Evolutionary conservation across 345 rosid species (phyloP).

Genomic region (Arabidopsis thaliana): TAIR10.1 NC_003071.7:14097001-14097500

Average conservation of each 20-base stretch:
- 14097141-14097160: slow-evolving; percentile 43
- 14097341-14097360: slow-evolving; percentile 35
- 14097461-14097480: slow-evolving; percentile 33
- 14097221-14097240: slow-evolving; percentile 33
- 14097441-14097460: slow-evolving; percentile 45
- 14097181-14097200: slow-evolving; percentile 34
- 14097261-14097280: slow-evolving; percentile 9
- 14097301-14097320: slow-evolving; percentile 17
- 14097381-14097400: slow-evolving; percentile 38
- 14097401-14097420: background rate
- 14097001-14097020: slow-evolving; percentile 29
- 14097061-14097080: slow-evolving; percentile 27
- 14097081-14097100: background rate
- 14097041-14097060: background rate
- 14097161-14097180: slow-evolving; percentile 4
- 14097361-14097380: slow-evolving; percentile 44
- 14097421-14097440: slow-evolving; percentile 1
- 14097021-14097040: slow-evolving; percentile 7
- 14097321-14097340: slow-evolving; percentile 25
- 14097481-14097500: background rate
- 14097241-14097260: slow-evolving; percentile 50
- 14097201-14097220: slow-evolving; percentile 32
- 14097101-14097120: slow-evolving; percentile 13
- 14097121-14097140: slow-evolving; percentile 27
- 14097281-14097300: slow-evolving; percentile 35